Evolutionary conservation across 192 early-diverging fungal genomes (phyloP), one percentile per base, ranked within the genome.

Genomic region (Podila epigama): DNA sequence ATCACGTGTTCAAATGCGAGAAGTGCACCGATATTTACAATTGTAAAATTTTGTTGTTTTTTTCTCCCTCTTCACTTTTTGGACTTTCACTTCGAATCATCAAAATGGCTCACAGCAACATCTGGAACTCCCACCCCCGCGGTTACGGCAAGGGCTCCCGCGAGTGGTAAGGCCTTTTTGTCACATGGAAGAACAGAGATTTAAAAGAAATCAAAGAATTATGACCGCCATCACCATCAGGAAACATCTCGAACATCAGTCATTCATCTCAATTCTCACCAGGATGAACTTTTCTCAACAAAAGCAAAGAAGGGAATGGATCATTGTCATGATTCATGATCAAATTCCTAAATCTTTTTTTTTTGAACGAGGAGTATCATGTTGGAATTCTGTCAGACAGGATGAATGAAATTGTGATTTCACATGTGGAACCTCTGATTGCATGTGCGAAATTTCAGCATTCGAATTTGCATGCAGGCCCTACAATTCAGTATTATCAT

Each of bases 141-240:
- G 88, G 89, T 73, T 96, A 93, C 86, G 95, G 96, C 81, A 99
- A 99, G 90, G 97, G 97, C 69, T 96, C 95, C 84, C 96, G 97
- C 68, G 90, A 94, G 84, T 99, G 97, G 93, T 95, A 87, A 61
- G 81, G 68, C 32, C 16, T 48, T 22, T 18, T 4, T 25, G 28
- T 34, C 15, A 25, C 61, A 18, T 40, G 18, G 16, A 41, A 3
- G 31, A 29, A 29, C 9, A 18, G 4, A 8, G 4, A 37, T 60
- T 27, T 3, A 62, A 32, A 13, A 18, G 18, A 5, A 34, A 53
- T 13, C n/a, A 9, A 9, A 53, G 34, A 33, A 32, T 33, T n/a
- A 48, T 18, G 44, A 48, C 44, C n/a, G 15, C 20, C 44, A 16
- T 9, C 44, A 48, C n/a, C n/a, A n/a, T n/a, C n/a, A n/a, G n/a